Conservation (phyloP, 176 grass and related monocot species). For the Chloris gayana region DNA sequence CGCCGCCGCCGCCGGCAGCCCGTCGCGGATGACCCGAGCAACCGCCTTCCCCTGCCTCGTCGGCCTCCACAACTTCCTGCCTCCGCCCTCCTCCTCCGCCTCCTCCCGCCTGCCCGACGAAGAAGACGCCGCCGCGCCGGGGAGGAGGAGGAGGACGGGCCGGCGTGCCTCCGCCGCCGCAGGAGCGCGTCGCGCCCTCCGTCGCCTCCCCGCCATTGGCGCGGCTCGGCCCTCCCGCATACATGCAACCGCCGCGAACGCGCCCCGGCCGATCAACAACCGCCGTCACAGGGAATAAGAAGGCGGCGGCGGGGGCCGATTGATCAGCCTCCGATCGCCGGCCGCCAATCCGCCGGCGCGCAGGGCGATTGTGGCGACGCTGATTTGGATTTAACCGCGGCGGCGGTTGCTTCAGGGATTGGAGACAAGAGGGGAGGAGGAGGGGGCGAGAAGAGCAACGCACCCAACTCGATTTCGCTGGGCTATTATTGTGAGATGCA, state of each 20-base stretch:
- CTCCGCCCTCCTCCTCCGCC: not conserved
- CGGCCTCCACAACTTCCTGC: conserved; percentile 14
- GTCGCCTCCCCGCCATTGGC: conserved; percentile 32
- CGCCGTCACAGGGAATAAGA: not conserved
- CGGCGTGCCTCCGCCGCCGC: conserved; percentile 14
- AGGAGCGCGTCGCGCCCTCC: conserved; percentile 3
- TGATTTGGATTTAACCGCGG: no score
- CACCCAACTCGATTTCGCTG: no score
- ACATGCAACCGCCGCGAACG: conserved; percentile 47
- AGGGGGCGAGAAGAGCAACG: not conserved
- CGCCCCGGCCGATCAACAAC: not conserved
- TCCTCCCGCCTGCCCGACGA: conserved; percentile 27
- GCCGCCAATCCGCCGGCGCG: no score
- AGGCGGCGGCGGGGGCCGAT: not conserved
- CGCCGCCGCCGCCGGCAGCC: conserved; percentile 38
- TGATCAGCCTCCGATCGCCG: no score
- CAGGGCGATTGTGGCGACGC: no score
- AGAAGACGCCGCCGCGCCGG: not conserved
- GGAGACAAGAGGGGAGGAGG: no score
- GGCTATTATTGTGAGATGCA: no score
- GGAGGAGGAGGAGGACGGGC: not conserved
- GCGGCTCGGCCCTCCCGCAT: conserved; percentile 41
- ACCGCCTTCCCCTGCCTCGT: conserved; percentile 31
- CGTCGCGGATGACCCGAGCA: conserved; percentile 34
- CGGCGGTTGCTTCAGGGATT: no score